A percentile compares a stretch with the other conserved stretches of the same genome.
Evolutionary conservation across 2,329 filamentous ascomycete species (phyloP).

Genomic region (Nemania diffusa): DNA sequence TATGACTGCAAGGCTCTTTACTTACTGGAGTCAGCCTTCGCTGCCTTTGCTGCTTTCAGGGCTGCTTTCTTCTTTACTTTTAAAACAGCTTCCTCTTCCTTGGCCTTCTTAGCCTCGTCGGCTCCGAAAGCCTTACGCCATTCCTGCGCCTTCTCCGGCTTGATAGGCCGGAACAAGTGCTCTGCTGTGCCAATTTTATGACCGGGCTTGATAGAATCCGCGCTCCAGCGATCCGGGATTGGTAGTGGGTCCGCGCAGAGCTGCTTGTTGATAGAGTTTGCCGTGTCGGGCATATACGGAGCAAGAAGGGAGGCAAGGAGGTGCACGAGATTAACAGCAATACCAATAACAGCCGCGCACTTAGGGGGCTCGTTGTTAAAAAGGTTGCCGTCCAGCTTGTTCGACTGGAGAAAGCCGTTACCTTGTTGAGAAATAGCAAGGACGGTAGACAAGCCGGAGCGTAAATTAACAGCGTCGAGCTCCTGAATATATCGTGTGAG

Average conservation of each 20-base stretch:
- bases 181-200: constrained; percentile 29
- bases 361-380: constrained; percentile 27
- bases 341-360: constrained; percentile 31
- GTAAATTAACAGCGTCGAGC: constrained; percentile 30
- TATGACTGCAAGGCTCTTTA: constrained; percentile 18
- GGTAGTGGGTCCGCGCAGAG: constrained; percentile 25
- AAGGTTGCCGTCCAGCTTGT: constrained; percentile 27
- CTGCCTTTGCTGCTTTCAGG: constrained; percentile 22
- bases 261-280: constrained; percentile 28
- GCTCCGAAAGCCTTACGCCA: constrained; percentile 29
- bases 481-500: constrained; percentile 32
- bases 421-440: constrained; percentile 30
- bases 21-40: constrained; percentile 18
- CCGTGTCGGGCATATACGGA: constrained; percentile 33
- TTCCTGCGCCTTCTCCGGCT: constrained; percentile 30
- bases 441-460: constrained; percentile 28
- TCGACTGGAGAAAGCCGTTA: constrained; percentile 30
- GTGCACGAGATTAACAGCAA: constrained; percentile 32
- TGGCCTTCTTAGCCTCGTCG: constrained; percentile 31
- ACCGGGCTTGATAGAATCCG: constrained; percentile 30
- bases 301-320: constrained; percentile 30
- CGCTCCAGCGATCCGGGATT: constrained; percentile 28
- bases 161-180: constrained; percentile 29
- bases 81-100: constrained; percentile 29
- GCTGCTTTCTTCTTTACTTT: constrained; percentile 31